phyloP scores from a whole-genome alignment of 1,284 basidiomycete species.

The Leccinum griseonigrum region DNA sequence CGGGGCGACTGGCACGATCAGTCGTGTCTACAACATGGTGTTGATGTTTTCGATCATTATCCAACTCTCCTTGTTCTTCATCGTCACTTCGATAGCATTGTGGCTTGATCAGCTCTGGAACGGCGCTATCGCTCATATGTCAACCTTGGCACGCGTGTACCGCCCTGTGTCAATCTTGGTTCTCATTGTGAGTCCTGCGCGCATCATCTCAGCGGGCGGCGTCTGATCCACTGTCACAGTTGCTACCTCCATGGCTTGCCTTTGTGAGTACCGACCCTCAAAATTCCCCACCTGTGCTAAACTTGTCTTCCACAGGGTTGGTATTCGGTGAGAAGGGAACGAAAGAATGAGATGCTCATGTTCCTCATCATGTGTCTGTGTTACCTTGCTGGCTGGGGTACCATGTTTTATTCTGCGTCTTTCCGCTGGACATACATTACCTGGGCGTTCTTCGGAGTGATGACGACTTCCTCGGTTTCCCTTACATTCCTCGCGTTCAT shows the following conservation, averaged over 20 bases:
- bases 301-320: conserved; percentile 51
- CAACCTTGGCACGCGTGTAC: conserved; percentile 44
- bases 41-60: conserved; percentile 69
- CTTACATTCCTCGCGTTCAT: conserved; percentile 55
- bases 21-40: conserved; percentile 70
- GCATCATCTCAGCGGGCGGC: background rate
- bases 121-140: conserved; percentile 56
- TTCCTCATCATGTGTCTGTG: conserved; percentile 61
- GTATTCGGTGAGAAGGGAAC: conserved; percentile 69
- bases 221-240: conserved; percentile 35
- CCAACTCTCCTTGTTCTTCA: conserved; percentile 75
- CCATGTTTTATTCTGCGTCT: conserved; percentile 67
- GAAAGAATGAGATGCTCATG: conserved; percentile 52
- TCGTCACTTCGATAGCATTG: conserved; percentile 62
- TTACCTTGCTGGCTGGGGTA: conserved; percentile 64
- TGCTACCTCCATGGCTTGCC: conserved; percentile 67
- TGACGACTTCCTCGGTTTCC: conserved; percentile 56
- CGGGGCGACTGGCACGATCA: conserved; percentile 71
- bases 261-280: conserved; percentile 38
- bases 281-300: conserved; percentile 5
- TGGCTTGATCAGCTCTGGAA: conserved; percentile 78
- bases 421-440: conserved; percentile 75
- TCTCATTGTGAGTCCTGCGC: conserved; percentile 47
- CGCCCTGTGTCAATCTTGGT: conserved; percentile 55
- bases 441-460: conserved; percentile 72